phyloP scores from a whole-genome alignment of 352 stramenopile genomes.

The Aphanomyces astaci region DNA sequence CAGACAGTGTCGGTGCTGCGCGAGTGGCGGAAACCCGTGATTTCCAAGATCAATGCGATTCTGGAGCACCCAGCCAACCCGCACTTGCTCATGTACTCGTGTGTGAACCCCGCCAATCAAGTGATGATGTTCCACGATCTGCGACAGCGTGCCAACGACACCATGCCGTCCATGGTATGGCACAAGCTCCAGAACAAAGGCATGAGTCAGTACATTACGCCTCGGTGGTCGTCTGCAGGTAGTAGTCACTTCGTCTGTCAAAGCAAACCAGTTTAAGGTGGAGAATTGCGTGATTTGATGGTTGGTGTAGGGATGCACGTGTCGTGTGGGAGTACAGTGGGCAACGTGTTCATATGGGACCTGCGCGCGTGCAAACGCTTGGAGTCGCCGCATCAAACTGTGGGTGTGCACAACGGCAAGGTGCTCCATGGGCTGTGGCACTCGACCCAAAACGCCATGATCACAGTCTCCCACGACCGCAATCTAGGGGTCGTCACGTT shows the following conservation, averaged over 20 bases:
- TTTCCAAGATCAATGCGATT: slow-evolving; percentile 79
- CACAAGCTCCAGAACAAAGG: slow-evolving; percentile 36
- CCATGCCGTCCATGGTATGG: slow-evolving; percentile 60
- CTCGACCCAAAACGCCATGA: slow-evolving; percentile 73
- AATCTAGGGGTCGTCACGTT: slow-evolving; percentile 72
- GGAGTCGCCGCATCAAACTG: slow-evolving; percentile 53
- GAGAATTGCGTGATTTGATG: too few species aligned
- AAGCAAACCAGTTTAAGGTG: too few species aligned
- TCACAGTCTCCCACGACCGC: slow-evolving; percentile 77
- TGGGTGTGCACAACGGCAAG: slow-evolving; percentile 65
- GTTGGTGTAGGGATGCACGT: slow-evolving; percentile 41
- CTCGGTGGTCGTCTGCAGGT: slow-evolving; percentile 58
- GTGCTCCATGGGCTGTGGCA: slow-evolving; percentile 83
- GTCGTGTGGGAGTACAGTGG: slow-evolving; percentile 57
- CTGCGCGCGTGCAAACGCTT: slow-evolving; percentile 11
- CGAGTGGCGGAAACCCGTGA: slow-evolving; percentile 62
- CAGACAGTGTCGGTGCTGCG: not conserved
- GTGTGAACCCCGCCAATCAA: slow-evolving; percentile 52
- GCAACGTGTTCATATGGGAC: slow-evolving; percentile 39
- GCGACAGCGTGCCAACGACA: slow-evolving; percentile 34
- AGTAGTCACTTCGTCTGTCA: too few species aligned
- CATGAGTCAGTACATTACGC: slow-evolving; percentile 82
- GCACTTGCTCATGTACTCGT: slow-evolving; percentile 67
- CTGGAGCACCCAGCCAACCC: slow-evolving; percentile 79
- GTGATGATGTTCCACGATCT: slow-evolving; percentile 70